Evolutionary conservation across 2,329 filamentous ascomycete species (phyloP).

Genomic region (Hypoxylon sp.): DNA sequence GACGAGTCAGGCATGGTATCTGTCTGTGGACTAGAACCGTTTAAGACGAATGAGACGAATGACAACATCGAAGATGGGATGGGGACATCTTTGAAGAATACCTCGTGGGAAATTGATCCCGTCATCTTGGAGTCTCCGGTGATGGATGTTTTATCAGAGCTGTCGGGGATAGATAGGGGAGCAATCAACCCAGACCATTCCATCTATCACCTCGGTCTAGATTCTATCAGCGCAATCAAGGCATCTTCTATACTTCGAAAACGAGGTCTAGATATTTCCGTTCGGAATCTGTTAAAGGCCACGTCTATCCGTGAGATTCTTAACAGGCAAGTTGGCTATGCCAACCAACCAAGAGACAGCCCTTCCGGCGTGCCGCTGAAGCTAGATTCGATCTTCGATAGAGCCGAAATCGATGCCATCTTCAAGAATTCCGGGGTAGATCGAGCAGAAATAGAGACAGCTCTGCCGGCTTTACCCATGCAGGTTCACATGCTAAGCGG

Average conservation of each 20-base stretch:
- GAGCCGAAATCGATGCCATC: slow-evolving; percentile 58
- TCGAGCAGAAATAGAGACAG: slow-evolving; percentile 63
- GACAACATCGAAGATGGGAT: neutral
- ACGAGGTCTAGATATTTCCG: slow-evolving; percentile 72
- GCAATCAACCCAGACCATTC: slow-evolving; percentile 74
- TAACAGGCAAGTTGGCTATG: slow-evolving; percentile 46
- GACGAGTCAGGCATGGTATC: slow-evolving; percentile 63
- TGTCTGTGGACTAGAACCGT: slow-evolving; percentile 74
- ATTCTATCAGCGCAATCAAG: slow-evolving; percentile 94
- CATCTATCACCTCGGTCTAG: slow-evolving; percentile 87
- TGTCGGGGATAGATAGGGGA: slow-evolving; percentile 72
- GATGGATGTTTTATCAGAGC: slow-evolving; percentile 64
- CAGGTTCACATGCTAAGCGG: slow-evolving; percentile 85
- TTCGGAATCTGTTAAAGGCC: slow-evolving; percentile 79
- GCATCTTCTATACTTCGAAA: slow-evolving; percentile 79
- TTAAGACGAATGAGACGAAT: slow-evolving; percentile 51
- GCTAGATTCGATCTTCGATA: slow-evolving; percentile 51
- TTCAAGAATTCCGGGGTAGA: slow-evolving; percentile 60
- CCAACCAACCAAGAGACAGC: neutral
- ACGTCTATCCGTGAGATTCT: slow-evolving; percentile 76
- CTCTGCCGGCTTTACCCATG: slow-evolving; percentile 80
- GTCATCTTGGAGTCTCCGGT: slow-evolving; percentile 57
- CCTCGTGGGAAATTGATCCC: slow-evolving; percentile 52
- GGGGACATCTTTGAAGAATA: neutral
- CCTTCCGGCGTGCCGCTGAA: neutral